Base-by-base conservation (phyloP, 2,329 filamentous ascomycete genomes). In the Chrysoporthe cubensis region DNA sequence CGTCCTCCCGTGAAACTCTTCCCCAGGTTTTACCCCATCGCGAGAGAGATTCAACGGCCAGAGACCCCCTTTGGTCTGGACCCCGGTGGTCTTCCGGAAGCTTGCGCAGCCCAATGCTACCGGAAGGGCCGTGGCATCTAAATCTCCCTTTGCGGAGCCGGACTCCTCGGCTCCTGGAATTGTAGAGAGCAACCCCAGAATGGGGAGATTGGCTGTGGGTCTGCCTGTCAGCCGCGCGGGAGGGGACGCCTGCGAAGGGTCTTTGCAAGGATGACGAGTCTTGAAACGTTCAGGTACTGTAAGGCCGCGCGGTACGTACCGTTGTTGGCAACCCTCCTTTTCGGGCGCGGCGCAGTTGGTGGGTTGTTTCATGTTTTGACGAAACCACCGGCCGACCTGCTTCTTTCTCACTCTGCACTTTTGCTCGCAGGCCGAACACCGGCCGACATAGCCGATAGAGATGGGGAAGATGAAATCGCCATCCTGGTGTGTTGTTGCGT, bases 331-430 rank as follows among this genome's bases (percentile, higher is more conserved):
- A 54, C 50, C 52, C 34, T 37, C 56, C 34, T 21, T 58, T 58
- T 58, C 56, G 56, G 37, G 34, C 16, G 18, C 37, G 8, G 56
- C 34, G 32, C 50, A 54, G 40, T 42, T 16, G 37, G 40, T 44
- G 9, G 40, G 57, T 9, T 44, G 57, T 60, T 60, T 60, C 57
- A 60, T 60, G 57, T 60, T 60, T 60, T 40, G 57, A 21, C 57
- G 13, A 60, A 60, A 44, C 57, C 11, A 43, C 18, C 40, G 57
- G 57, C 21, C n/a, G 57, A 44, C 57, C 40, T 44, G 57, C 57
- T 60, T 44, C 21, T 44, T 60, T 32, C 40, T 42, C 37, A 40
- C 18, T 21, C 4, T 37, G 34, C 16, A 8, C 16, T n/a, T 14
- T 11, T 34, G 52, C 32, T 34, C 32, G 16, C 32, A 57, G 54